Percentiles rank a stretch among this genome's conserved stretches.
phyloP scores from a whole-genome alignment of 1,284 basidiomycete species.

The Pterula multifida region DNA sequence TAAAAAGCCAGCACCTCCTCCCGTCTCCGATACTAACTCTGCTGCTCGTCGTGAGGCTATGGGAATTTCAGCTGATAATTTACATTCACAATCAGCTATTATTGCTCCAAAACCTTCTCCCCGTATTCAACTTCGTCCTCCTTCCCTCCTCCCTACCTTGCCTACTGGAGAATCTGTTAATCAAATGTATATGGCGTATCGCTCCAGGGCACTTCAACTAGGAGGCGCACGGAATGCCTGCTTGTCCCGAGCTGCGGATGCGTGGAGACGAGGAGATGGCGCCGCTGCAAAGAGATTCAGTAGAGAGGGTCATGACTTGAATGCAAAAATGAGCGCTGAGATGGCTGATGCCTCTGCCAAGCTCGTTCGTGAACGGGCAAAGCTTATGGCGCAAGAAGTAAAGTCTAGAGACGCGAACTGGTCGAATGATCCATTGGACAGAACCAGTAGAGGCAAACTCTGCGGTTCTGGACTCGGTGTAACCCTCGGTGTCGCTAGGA shows the following conservation, averaged over 20 bases:
- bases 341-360: conserved; percentile 70
- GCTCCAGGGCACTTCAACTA: conserved; percentile 77
- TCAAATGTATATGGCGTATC: conserved; percentile 78
- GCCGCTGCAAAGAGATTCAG: conserved; percentile 91
- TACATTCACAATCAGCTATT: conserved; percentile 54
- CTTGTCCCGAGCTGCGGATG: conserved; percentile 90
- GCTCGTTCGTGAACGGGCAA: conserved; percentile 73
- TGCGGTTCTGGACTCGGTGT: conserved; percentile 80
- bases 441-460: conserved; percentile 61
- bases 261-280: conserved; percentile 89
- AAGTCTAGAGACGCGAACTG: conserved; percentile 54
- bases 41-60: conserved; percentile 44
- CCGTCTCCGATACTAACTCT: conserved; percentile 15
- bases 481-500: conserved; percentile 69
- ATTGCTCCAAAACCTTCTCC: conserved; percentile 79
- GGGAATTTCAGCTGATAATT: conserved; percentile 41
- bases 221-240: conserved; percentile 91
- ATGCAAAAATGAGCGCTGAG: conserved; percentile 79
- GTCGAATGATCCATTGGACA: conserved; percentile 79
- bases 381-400: conserved; percentile 66
- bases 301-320: conserved; percentile 86
- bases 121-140: conserved; percentile 71
- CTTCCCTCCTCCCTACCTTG: conserved; percentile 80
- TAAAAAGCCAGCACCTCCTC: conserved; percentile 41
- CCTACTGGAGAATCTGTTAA: conserved; percentile 73